A percentile compares a stretch with the other conserved stretches of the same genome.
Conservation (phyloP, 768 basidiomycete species). For the Boletus eberwhitei region DNA sequence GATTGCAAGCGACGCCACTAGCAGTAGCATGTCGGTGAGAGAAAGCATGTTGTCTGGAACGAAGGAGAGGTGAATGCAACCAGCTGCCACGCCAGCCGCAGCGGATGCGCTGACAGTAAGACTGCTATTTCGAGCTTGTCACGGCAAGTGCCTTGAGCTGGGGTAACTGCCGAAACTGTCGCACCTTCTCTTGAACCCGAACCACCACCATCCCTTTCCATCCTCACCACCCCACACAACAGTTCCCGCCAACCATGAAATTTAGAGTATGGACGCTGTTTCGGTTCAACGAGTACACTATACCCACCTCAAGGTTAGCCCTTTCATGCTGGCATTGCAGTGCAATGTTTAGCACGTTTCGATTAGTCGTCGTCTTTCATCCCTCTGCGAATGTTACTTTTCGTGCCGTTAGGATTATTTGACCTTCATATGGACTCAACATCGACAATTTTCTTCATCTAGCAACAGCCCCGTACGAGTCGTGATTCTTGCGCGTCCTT, state of each 20-base stretch:
- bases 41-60: conserved; percentile 30
- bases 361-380: neutral
- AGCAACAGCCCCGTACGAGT: neutral
- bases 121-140: conserved; percentile 12
- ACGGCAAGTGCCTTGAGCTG: conserved; percentile 29
- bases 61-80: neutral
- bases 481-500: neutral
- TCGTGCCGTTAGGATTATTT: no score
- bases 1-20: conserved; percentile 44
- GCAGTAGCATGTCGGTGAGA: conserved; percentile 38
- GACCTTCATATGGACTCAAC: neutral
- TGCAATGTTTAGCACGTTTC: neutral
- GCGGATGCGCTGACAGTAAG: neutral
- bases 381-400: neutral
- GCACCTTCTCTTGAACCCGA: conserved; percentile 27
- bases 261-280: neutral
- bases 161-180: conserved; percentile 20
- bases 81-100: neutral
- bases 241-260: neutral
- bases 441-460: neutral
- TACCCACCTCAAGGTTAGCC: neutral
- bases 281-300: neutral
- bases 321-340: neutral
- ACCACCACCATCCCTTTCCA: conserved; percentile 27
- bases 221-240: neutral